phyloP scores from a whole-genome alignment of 176 grass and related monocot species.

The Carex parvula region DNA sequence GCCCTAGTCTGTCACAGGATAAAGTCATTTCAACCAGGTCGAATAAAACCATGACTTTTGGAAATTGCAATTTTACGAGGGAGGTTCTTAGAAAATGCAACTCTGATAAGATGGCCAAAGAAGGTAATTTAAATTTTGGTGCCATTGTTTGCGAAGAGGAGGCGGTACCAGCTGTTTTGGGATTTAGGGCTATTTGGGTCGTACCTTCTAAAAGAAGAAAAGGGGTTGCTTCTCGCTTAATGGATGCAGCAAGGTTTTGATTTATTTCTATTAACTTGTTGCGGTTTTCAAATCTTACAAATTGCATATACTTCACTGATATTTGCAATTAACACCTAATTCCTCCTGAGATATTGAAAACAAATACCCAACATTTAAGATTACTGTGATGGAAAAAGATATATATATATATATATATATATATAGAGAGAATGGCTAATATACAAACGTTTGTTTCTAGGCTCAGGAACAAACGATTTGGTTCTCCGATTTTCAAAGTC shows the following conservation, averaged over 20 bases:
- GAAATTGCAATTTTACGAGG: conserved; percentile 70
- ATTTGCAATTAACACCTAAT: not conserved
- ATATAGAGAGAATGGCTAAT: too few relatives aligned
- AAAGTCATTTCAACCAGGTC: conserved; percentile 23
- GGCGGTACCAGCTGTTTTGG: conserved; percentile 50
- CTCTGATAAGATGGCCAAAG: conserved; percentile 27
- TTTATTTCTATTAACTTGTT: not conserved
- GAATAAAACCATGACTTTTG: conserved; percentile 57
- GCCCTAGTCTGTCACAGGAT: not conserved
- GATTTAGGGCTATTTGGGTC: conserved; percentile 89
- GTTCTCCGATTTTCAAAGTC: too few relatives aligned
- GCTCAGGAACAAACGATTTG: too few relatives aligned
- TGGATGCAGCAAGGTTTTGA: conserved; percentile 63
- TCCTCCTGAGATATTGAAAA: not conserved
- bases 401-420: too few relatives aligned
- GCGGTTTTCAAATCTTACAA: not conserved
- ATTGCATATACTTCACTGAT: not conserved
- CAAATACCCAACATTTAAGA: not conserved
- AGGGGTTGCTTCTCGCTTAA: conserved; percentile 50
- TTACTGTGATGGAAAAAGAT: not conserved
- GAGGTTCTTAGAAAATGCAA: conserved; percentile 43
- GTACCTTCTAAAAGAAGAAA: conserved; percentile 67
- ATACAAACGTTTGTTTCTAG: too few relatives aligned
- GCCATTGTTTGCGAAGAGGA: conserved; percentile 67
- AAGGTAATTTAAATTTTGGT: conserved; percentile 38